These are phyloP conservation scores for Taiozyma sp. DNA, from an alignment of 1,139 yeast genomes.

Conservation along the genomic window DNA sequence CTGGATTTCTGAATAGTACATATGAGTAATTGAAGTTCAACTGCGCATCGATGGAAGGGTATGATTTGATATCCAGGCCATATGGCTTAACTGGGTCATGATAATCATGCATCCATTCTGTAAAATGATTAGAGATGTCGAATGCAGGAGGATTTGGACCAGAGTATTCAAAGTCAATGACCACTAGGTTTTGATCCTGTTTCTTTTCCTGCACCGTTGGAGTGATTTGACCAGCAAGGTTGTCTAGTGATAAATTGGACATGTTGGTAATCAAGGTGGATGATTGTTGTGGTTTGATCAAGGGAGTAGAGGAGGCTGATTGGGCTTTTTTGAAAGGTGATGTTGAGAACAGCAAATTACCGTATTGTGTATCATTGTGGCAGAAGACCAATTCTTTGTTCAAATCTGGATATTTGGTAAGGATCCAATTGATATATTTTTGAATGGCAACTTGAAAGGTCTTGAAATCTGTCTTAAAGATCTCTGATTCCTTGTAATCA, in stretches of 20 bases:
- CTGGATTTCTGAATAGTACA: constrained; percentile 30
- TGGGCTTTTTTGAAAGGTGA: constrained; percentile 24
- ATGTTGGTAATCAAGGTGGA: constrained; percentile 24
- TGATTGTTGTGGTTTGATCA: constrained; percentile 13
- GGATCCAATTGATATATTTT: constrained; percentile 60
- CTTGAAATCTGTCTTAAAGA: constrained; percentile 45
- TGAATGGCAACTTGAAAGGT: constrained; percentile 42
- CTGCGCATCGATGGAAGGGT: constrained; percentile 65
- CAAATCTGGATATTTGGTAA: constrained; percentile 39
- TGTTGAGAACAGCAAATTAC: constrained; percentile 60
- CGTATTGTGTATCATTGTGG: constrained; percentile 95
- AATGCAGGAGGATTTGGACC: constrained; percentile 91
- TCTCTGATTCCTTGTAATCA: constrained; percentile 33
- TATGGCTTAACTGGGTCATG: constrained; percentile 61
- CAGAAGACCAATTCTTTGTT: constrained; percentile 60
- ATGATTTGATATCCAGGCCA: constrained; percentile 47
- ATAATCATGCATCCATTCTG: constrained; percentile 97
- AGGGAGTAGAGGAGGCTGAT: constrained; percentile 9
- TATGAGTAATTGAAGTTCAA: constrained; percentile 70
- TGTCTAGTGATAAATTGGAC: constrained; percentile 29
- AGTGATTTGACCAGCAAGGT: constrained; percentile 24
- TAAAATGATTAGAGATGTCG: constrained; percentile 83
- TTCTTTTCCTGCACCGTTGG: constrained; percentile 32
- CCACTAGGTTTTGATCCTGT: constrained; percentile 76
- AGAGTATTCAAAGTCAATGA: constrained; percentile 93